phyloP scores from a whole-genome alignment of 2,329 filamentous ascomycete genomes.

The Gnomoniopsis sp. region DNA sequence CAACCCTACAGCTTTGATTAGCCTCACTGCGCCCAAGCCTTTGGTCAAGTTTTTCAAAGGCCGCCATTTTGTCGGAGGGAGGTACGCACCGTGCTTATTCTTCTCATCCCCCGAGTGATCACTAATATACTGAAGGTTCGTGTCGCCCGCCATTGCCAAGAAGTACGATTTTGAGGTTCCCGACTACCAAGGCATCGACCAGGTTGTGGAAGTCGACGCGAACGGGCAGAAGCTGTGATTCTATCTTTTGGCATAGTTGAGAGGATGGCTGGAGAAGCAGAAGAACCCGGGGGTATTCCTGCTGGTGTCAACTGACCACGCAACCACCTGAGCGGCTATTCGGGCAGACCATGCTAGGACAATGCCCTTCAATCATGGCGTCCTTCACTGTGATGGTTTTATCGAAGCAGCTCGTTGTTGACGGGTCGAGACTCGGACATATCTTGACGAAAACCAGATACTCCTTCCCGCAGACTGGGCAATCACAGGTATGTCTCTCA shows the following conservation, averaged over 20 bases:
- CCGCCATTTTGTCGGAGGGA: slow-evolving; percentile 86
- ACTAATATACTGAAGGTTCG: slow-evolving; percentile 56
- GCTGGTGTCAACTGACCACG: slow-evolving; percentile 43
- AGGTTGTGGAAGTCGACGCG: slow-evolving; percentile 72
- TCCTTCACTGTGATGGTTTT: slow-evolving; percentile 36
- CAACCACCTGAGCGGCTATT: slow-evolving; percentile 56
- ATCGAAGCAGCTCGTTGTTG: slow-evolving; percentile 43
- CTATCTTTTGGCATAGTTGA: not conserved
- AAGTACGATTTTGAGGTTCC: slow-evolving; percentile 87
- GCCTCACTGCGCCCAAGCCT: slow-evolving; percentile 90
- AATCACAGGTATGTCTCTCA: slow-evolving; percentile 53
- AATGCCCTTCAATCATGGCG: slow-evolving; percentile 51
- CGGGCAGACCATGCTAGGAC: slow-evolving; percentile 57
- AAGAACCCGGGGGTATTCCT: not conserved
- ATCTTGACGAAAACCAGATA: slow-evolving; percentile 58
- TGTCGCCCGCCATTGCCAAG: slow-evolving; percentile 71
- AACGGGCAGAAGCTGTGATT: slow-evolving; percentile 51
- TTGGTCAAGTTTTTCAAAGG: slow-evolving; percentile 80
- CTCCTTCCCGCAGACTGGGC: slow-evolving; percentile 57
- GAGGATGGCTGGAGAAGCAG: not conserved
- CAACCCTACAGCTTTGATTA: slow-evolving; percentile 76
- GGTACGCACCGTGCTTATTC: slow-evolving; percentile 44
- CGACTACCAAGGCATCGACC: slow-evolving; percentile 79
- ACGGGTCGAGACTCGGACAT: slow-evolving; percentile 49
- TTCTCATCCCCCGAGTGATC: not conserved